Evolutionary conservation across 1,139 yeast species (phyloP).

Genomic region (Hemisphaericaspora lyxosophila): DNA sequence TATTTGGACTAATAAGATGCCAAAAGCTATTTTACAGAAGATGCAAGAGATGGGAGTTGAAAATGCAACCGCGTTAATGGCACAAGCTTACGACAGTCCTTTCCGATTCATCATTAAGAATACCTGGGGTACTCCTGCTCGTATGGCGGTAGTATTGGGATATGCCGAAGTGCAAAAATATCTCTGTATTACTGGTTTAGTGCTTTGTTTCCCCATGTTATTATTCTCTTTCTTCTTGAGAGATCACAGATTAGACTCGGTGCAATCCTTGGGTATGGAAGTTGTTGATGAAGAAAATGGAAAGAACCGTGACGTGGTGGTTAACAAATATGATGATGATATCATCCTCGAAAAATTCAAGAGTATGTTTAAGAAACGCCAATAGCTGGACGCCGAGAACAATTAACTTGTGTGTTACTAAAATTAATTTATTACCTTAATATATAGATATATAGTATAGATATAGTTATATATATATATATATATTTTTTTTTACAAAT

Average conservation of each 20-base stretch:
- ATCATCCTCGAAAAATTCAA: constrained; percentile 13
- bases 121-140: constrained; percentile 61
- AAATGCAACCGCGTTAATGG: constrained; percentile 29
- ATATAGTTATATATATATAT: not conserved
- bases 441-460: not conserved
- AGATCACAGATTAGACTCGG: constrained; percentile 49
- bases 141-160: constrained; percentile 55
- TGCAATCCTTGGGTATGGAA: constrained; percentile 35
- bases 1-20: constrained; percentile 50
- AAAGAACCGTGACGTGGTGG: constrained; percentile 39
- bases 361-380: not conserved
- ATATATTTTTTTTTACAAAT: constrained; percentile 1
- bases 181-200: constrained; percentile 55
- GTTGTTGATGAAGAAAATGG: constrained; percentile 22
- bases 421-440: too few species aligned
- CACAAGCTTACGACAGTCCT: constrained; percentile 54
- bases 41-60: constrained; percentile 15
- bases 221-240: constrained; percentile 50
- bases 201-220: constrained; percentile 37
- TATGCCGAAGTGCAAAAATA: constrained; percentile 61
- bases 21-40: constrained; percentile 15
- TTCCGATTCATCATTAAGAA: constrained; percentile 44
- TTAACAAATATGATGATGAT: constrained; percentile 40
- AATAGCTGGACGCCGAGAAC: too few species aligned
- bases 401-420: too few species aligned